Evolutionary conservation across 176 grass and related monocot genomes (phyloP).

Genomic region (Oryza australiensis): DNA sequence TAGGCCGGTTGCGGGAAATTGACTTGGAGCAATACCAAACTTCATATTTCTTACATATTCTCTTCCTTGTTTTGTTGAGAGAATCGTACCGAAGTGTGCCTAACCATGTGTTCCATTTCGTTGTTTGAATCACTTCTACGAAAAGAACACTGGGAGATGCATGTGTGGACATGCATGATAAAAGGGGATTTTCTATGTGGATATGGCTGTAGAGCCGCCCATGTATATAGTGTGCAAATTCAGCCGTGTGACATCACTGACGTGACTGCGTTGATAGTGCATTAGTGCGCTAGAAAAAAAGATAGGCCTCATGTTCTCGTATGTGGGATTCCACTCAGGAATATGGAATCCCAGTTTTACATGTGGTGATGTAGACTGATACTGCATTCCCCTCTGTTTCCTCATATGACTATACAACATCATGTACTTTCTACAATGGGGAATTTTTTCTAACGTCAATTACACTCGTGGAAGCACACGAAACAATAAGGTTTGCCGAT

Average conservation of each 20-base stretch:
- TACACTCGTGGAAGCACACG: neutral
- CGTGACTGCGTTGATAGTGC: neutral
- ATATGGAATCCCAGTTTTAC: neutral
- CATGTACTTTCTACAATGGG: neutral
- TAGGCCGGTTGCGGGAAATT: constrained; percentile 3
- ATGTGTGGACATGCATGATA: neutral
- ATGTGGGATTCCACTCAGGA: neutral
- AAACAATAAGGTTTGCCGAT: too few species aligned
- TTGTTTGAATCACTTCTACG: neutral
- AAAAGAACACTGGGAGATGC: neutral
- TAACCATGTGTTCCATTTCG: constrained; percentile 16
- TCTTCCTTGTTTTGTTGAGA: neutral
- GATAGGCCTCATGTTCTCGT: neutral
- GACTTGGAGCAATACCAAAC: constrained; percentile 11
- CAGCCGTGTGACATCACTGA: neutral
- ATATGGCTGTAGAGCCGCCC: neutral
- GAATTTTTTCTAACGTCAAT: neutral
- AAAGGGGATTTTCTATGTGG: constrained; percentile 1
- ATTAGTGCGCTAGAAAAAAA: constrained; percentile 16
- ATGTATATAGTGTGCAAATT: neutral
- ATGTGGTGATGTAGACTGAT: constrained; percentile 10
- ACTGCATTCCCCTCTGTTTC: neutral
- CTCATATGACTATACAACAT: neutral
- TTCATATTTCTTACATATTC: neutral
- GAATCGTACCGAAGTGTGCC: neutral